Conservation (phyloP, 345 rosid genomes). For the Pugionium cornutum region DNA sequence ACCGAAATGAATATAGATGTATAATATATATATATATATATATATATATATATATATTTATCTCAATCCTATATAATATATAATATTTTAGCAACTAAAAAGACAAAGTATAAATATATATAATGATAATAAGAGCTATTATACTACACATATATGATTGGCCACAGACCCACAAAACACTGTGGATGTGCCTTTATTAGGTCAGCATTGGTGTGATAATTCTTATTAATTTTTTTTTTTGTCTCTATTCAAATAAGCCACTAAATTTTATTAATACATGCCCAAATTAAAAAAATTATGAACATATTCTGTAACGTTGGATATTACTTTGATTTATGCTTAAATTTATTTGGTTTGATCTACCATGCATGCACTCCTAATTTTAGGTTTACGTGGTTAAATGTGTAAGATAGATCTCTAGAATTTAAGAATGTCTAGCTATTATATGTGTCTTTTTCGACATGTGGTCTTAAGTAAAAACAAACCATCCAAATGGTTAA, state of each 20-base stretch:
- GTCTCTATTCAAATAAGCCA: slow-evolving; percentile 23
- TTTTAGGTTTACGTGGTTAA: background rate
- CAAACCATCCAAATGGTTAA: too few relatives aligned
- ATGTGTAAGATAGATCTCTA: background rate
- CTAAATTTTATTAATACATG: slow-evolving; percentile 1
- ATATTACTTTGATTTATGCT: slow-evolving; percentile 4
- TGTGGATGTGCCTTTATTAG: slow-evolving; percentile 27
- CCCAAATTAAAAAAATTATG: slow-evolving; percentile 14
- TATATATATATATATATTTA: background rate
- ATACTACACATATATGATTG: slow-evolving; percentile 23
- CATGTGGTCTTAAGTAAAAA: too few relatives aligned
- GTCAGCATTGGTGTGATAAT: slow-evolving; percentile 22
- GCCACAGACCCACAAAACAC: slow-evolving; percentile 35
- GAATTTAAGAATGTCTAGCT: too few relatives aligned
- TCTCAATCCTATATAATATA: background rate
- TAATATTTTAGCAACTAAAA: background rate
- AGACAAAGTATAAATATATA: background rate
- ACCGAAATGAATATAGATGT: background rate
- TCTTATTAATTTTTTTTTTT: slow-evolving; percentile 20
- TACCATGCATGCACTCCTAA: background rate
- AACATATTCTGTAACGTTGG: background rate
- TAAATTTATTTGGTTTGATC: slow-evolving; percentile 10
- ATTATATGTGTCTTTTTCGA: too few relatives aligned
- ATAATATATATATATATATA: background rate
- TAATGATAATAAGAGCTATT: slow-evolving; percentile 8